A percentile compares a stretch with the other conserved stretches of the same genome.
These are phyloP conservation scores for Rhodosporidiobolus odoratus DNA, from an alignment of 768 basidiomycete genomes.

Conservation along the genomic window DNA sequence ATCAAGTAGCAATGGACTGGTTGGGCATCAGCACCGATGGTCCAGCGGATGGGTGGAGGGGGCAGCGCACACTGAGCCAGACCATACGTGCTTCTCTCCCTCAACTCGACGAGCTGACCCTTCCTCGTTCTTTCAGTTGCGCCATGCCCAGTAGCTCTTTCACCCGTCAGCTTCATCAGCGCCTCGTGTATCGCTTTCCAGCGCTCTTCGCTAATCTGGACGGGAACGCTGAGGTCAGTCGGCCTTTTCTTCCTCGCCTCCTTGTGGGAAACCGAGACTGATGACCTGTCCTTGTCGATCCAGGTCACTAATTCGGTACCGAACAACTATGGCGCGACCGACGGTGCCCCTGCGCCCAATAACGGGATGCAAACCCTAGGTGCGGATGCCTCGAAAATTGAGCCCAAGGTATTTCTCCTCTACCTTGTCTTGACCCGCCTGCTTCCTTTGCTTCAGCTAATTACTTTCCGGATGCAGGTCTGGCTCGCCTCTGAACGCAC, in stretches of 20 bases:
- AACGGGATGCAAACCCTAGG: constrained; percentile 31
- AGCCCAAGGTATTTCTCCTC: constrained; percentile 32
- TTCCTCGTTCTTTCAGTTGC: too few relatives aligned
- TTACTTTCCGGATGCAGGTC: constrained; percentile 10
- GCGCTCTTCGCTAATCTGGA: constrained; percentile 28
- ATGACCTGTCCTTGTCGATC: too few relatives aligned
- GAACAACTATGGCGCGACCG: constrained; percentile 23
- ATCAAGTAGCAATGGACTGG: too few relatives aligned
- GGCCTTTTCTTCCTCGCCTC: background rate
- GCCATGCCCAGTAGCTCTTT: constrained; percentile 2
- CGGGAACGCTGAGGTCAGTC: constrained; percentile 1
- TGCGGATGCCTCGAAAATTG: constrained; percentile 33
- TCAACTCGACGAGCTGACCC: background rate
- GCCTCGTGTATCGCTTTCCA: constrained; percentile 29
- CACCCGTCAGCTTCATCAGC: constrained; percentile 18
- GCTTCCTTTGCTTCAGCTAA: background rate
- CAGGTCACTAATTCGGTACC: constrained; percentile 1
- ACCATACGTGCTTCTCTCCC: background rate
- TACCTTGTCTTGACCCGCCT: background rate
- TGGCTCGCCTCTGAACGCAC: constrained; percentile 48
- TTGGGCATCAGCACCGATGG: background rate
- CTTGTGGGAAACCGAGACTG: background rate
- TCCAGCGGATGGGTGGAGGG: background rate
- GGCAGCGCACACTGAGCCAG: background rate
- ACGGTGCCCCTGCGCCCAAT: constrained; percentile 14